Conservation (phyloP, 1,284 basidiomycete species). For the Inonotus obliquus region DNA sequence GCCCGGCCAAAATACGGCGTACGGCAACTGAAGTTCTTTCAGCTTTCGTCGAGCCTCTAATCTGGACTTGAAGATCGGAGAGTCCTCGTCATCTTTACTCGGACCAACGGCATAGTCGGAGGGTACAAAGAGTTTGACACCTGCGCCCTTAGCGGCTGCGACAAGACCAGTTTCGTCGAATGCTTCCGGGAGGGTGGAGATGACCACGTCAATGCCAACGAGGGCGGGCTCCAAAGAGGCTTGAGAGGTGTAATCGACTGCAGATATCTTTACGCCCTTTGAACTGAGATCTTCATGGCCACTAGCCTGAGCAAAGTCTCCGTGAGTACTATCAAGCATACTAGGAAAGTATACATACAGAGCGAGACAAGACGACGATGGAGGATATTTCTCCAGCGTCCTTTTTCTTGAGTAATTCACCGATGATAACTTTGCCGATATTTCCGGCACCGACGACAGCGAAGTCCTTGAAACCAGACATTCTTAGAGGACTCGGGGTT, state of each 20-base stretch:
- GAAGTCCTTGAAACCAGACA: slow-evolving; percentile 26
- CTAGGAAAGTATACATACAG: slow-evolving; percentile 30
- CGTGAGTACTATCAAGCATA: neutral
- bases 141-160: slow-evolving; percentile 34
- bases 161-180: slow-evolving; percentile 28
- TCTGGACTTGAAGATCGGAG: slow-evolving; percentile 15
- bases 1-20: slow-evolving; percentile 31
- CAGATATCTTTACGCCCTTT: slow-evolving; percentile 27
- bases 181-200: slow-evolving; percentile 29
- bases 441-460: slow-evolving; percentile 25
- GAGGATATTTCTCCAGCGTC: slow-evolving; percentile 10
- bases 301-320: neutral
- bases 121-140: slow-evolving; percentile 36
- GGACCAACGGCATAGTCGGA: slow-evolving; percentile 32
- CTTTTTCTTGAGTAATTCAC: slow-evolving; percentile 24
- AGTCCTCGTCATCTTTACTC: slow-evolving; percentile 23
- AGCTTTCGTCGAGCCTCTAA: slow-evolving; percentile 23
- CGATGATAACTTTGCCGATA: slow-evolving; percentile 23
- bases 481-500: slow-evolving; percentile 6
- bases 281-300: neutral
- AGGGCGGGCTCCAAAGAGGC: slow-evolving; percentile 28
- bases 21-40: slow-evolving; percentile 29
- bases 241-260: slow-evolving; percentile 31
- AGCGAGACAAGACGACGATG: slow-evolving; percentile 24
- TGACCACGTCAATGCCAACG: slow-evolving; percentile 30